Percentiles rank a stretch among this genome's conserved stretches.
These are phyloP conservation scores for Pleurotus giganteus DNA, from an alignment of 768 basidiomycete species.

Conservation along the genomic window DNA sequence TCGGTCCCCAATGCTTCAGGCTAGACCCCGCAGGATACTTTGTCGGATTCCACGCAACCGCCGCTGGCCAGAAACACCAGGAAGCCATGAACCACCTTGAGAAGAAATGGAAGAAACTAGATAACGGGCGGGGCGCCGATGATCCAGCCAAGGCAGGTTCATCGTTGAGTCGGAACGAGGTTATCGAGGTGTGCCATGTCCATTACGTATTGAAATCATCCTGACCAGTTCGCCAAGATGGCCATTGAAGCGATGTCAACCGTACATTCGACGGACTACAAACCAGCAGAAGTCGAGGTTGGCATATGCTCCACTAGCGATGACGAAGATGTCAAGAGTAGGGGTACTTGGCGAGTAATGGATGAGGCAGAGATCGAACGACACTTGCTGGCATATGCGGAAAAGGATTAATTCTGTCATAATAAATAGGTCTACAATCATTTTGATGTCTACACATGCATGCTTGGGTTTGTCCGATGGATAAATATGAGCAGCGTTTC, in stretches of 20 bases:
- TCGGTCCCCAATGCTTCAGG: constrained; percentile 97
- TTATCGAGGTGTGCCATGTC: constrained; percentile 74
- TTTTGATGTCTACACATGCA: not conserved
- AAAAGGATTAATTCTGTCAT: constrained; percentile 62
- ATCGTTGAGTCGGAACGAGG: constrained; percentile 69
- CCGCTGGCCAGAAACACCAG: constrained; percentile 96
- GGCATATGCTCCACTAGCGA: constrained; percentile 81
- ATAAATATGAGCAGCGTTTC: constrained; percentile 72
- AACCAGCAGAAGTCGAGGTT: constrained; percentile 93
- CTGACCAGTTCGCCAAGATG: constrained; percentile 48
- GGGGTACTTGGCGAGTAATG: constrained; percentile 80
- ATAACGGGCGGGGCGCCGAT: constrained; percentile 74
- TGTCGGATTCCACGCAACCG: constrained; percentile 96
- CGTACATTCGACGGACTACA: constrained; percentile 95
- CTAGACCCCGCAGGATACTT: constrained; percentile 99
- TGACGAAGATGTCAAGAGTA: constrained; percentile 70
- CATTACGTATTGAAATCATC: constrained; percentile 6
- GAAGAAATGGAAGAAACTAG: constrained; percentile 97
- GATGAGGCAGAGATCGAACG: constrained; percentile 73
- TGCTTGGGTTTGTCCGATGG: constrained; percentile 24
- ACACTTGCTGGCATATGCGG: constrained; percentile 81
- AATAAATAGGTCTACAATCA: not conserved
- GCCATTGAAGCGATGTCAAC: constrained; percentile 94
- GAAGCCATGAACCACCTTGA: constrained; percentile 98
- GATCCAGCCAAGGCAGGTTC: constrained; percentile 76